These are phyloP conservation scores for Clonostachys rhizophaga DNA, from an alignment of 2,329 filamentous ascomycete genomes.

Conservation along the genomic window DNA sequence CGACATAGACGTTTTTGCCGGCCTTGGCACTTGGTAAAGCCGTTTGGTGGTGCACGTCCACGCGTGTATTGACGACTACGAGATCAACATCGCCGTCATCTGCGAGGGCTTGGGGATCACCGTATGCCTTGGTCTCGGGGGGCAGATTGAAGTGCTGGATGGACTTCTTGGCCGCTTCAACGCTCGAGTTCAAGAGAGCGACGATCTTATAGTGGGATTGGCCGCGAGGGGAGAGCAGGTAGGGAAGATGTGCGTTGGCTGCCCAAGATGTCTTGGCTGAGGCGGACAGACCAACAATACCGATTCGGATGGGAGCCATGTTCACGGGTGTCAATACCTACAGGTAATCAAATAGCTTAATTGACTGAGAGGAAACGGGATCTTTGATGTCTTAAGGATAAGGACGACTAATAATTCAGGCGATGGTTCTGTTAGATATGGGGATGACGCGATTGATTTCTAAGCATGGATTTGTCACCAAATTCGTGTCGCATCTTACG, in stretches of 20 bases:
- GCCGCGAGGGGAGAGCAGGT: constrained; percentile 42
- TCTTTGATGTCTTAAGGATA: too few relatives aligned
- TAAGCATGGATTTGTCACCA: too few relatives aligned
- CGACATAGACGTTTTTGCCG: constrained; percentile 48
- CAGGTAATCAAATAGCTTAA: background rate
- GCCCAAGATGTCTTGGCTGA: constrained; percentile 50
- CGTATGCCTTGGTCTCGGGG: constrained; percentile 38
- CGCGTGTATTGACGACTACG: constrained; percentile 48
- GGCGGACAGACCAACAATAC: constrained; percentile 39
- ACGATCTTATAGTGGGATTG: constrained; percentile 39
- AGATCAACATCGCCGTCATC: constrained; percentile 45
- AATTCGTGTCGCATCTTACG: too few relatives aligned
- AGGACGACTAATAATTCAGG: too few relatives aligned
- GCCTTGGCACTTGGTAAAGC: constrained; percentile 40
- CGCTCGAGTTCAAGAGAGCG: constrained; percentile 45
- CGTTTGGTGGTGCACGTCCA: constrained; percentile 44
- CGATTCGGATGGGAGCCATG: constrained; percentile 12
- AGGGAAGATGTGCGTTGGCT: constrained; percentile 50
- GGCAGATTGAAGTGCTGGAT: constrained; percentile 36
- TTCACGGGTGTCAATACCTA: background rate
- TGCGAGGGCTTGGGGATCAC: constrained; percentile 40
- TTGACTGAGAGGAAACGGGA: background rate
- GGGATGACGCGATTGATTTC: too few relatives aligned
- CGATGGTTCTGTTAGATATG: too few relatives aligned
- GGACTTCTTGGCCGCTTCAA: constrained; percentile 34